phyloP scores from a whole-genome alignment of 805 yeast genomes.

The Kluyveromyces starmeri region DNA sequence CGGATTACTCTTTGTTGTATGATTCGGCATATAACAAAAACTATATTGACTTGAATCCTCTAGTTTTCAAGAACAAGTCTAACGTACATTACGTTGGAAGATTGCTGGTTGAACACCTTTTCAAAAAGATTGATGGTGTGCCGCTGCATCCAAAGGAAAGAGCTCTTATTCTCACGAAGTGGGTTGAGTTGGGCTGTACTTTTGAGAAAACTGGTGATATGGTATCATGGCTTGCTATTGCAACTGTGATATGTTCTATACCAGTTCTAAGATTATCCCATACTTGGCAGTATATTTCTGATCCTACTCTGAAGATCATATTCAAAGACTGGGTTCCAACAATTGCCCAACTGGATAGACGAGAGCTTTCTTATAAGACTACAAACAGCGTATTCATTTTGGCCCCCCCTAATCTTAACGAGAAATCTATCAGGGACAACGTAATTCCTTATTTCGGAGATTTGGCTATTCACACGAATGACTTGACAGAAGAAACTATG shows the following conservation, averaged over 20 bases:
- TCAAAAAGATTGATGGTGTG: constrained; percentile 31
- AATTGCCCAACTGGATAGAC: constrained; percentile 75
- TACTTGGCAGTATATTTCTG: constrained; percentile 68
- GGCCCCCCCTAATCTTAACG: constrained; percentile 84
- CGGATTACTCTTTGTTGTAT: constrained; percentile 68
- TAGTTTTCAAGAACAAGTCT: constrained; percentile 56
- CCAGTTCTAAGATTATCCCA: constrained; percentile 67
- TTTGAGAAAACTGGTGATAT: constrained; percentile 80
- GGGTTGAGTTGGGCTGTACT: constrained; percentile 77
- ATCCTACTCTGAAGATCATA: constrained; percentile 47
- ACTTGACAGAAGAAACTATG: constrained; percentile 20
- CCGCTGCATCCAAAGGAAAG: constrained; percentile 30
- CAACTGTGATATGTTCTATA: constrained; percentile 71
- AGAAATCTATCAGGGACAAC: constrained; percentile 59
- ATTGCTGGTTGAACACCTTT: constrained; percentile 58
- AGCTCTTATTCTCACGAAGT: constrained; percentile 61
- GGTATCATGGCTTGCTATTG: constrained; percentile 90
- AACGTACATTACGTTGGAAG: constrained; percentile 76
- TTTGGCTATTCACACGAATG: constrained; percentile 40
- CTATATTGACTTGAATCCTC: constrained; percentile 51
- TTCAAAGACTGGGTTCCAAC: constrained; percentile 89
- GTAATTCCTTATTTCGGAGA: constrained; percentile 92
- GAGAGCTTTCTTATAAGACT: constrained; percentile 51
- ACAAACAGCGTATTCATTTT: constrained; percentile 52
- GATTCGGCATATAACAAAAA: constrained; percentile 30